A percentile compares a stretch with the other conserved stretches of the same genome.
phyloP scores from a whole-genome alignment of 345 rosid species.

The Erysimum cheiranthoides region DNA sequence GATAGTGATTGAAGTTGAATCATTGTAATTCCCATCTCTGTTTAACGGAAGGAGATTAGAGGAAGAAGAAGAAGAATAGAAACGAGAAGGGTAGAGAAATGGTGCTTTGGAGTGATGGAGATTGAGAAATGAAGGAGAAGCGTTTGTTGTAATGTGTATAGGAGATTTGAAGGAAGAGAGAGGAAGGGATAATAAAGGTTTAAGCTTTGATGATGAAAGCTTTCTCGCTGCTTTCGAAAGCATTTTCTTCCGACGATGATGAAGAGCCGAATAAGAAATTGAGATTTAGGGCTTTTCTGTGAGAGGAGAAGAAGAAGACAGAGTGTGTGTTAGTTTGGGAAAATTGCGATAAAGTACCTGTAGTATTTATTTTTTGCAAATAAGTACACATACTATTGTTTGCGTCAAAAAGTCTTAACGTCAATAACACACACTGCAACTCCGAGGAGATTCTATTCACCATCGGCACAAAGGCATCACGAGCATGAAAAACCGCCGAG shows the following conservation, averaged over 20 bases:
- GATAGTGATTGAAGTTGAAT: slow-evolving; percentile 52
- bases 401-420: neutral
- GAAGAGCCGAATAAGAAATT: neutral
- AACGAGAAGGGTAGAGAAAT: slow-evolving; percentile 34
- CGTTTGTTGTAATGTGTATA: neutral
- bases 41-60: slow-evolving; percentile 46
- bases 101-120: slow-evolving; percentile 28
- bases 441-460: too few species aligned
- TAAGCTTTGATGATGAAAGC: slow-evolving; percentile 60
- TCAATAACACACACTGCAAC: too few species aligned
- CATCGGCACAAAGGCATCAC: too few species aligned
- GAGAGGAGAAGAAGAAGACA: slow-evolving; percentile 33
- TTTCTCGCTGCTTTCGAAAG: slow-evolving; percentile 54
- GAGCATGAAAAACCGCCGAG: too few species aligned
- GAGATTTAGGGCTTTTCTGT: slow-evolving; percentile 29
- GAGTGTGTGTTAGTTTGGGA: slow-evolving; percentile 28
- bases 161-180: slow-evolving; percentile 38
- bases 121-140: slow-evolving; percentile 31
- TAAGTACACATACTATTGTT: neutral
- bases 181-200: slow-evolving; percentile 48
- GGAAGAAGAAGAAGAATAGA: slow-evolving; percentile 38
- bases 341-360: neutral
- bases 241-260: slow-evolving; percentile 21
- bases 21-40: slow-evolving; percentile 87
- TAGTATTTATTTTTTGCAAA: neutral